Conservation (phyloP, 441 rosid genomes). For the Metrosideros polymorpha region DNA sequence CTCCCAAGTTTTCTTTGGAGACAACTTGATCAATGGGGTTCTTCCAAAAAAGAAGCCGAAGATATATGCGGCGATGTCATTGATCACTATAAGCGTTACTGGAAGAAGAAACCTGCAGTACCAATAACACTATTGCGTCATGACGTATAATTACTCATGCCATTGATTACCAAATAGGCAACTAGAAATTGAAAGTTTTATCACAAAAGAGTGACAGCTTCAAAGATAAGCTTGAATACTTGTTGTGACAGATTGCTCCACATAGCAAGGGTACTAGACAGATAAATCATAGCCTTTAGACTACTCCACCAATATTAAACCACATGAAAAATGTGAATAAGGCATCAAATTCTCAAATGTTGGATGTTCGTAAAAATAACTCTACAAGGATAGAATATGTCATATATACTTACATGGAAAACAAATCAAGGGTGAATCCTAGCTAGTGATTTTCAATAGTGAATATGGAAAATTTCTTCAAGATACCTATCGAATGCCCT, state of each 20-base stretch:
- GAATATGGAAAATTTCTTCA: neutral
- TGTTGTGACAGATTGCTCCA: neutral
- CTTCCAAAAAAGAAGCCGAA: slow-evolving; percentile 89
- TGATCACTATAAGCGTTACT: slow-evolving; percentile 72
- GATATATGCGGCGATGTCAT: slow-evolving; percentile 73
- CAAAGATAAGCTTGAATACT: neutral
- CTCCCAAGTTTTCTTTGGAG: slow-evolving; percentile 98
- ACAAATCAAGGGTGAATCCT: neutral
- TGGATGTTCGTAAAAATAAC: neutral
- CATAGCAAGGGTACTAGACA: neutral
- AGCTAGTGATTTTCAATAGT: neutral
- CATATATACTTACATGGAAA: neutral
- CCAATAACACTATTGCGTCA: neutral
- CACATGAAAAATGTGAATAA: neutral
- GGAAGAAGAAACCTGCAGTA: slow-evolving; percentile 83
- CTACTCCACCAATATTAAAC: neutral
- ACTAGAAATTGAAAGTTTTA: neutral
- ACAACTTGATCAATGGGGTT: slow-evolving; percentile 89
- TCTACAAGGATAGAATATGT: neutral
- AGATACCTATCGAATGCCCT: neutral
- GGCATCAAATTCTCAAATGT: neutral
- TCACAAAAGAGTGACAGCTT: neutral
- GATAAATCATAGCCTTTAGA: neutral
- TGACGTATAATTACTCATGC: neutral
- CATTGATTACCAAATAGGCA: neutral